Evolutionary conservation across 495 filamentous ascomycete species (phyloP).

Genomic region (Lasiosphaeris hirsuta): DNA sequence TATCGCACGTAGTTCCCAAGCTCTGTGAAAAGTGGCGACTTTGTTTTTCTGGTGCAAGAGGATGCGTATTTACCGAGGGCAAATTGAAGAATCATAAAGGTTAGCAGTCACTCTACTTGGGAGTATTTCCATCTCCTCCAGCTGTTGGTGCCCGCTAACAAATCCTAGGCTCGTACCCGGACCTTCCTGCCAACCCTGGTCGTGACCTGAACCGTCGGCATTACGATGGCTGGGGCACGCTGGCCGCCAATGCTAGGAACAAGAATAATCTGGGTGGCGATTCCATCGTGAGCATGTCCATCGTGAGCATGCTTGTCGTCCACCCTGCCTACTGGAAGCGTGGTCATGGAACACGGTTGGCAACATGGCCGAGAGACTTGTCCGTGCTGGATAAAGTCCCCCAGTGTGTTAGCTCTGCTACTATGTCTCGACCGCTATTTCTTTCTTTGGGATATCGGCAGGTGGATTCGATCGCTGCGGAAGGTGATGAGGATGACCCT

Average conservation of each 20-base stretch:
- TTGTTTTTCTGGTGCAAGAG: conserved; percentile 6
- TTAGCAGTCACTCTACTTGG: not conserved
- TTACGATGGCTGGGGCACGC: conserved; percentile 1
- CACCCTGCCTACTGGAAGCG: conserved; percentile 11
- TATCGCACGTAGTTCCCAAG: conserved; percentile 5
- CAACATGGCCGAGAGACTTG: conserved; percentile 10
- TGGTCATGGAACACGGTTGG: conserved; percentile 7
- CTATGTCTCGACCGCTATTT: conserved; percentile 6
- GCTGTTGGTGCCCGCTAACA: not conserved
- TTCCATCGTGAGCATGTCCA: conserved; percentile 4
- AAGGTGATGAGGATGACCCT: conserved; percentile 7
- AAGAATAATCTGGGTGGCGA: not conserved
- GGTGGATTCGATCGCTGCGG: conserved; percentile 1
- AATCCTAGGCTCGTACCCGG: conserved; percentile 1
- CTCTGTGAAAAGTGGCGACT: conserved; percentile 2
- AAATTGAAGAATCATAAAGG: conserved; percentile 2
- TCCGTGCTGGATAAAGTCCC: not conserved
- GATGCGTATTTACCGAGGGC: conserved; percentile 1
- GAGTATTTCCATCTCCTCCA: not conserved
- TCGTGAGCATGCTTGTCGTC: conserved; percentile 5
- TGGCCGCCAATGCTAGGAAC: not conserved
- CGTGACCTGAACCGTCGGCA: conserved; percentile 12
- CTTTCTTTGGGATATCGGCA: conserved; percentile 6
- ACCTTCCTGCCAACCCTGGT: conserved; percentile 4
- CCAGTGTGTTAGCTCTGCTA: conserved; percentile 8